Evolutionary conservation across 1,284 basidiomycete genomes (phyloP).

Genomic region (Singerocomus rubriflavus): DNA sequence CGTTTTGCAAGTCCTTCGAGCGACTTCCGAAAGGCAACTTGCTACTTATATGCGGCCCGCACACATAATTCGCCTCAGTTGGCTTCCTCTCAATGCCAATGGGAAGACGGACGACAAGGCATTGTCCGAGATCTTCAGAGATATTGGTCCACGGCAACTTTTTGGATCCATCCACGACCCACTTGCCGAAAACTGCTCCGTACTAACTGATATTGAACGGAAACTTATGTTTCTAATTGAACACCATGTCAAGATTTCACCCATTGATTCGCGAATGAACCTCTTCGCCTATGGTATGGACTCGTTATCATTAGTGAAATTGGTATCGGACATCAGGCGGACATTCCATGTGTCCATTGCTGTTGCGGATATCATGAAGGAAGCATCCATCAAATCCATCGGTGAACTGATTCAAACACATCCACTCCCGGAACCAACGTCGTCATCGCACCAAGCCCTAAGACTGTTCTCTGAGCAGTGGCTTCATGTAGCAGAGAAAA

Average conservation of each 20-base stretch:
- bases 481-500: conserved; percentile 27
- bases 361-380: conserved; percentile 43
- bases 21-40: conserved; percentile 40
- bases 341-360: conserved; percentile 31
- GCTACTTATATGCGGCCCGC: conserved; percentile 53
- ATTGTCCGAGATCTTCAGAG: conserved; percentile 38
- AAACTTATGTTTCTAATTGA: conserved; percentile 16
- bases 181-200: neutral
- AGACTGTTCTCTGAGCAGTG: conserved; percentile 31
- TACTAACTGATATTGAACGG: conserved; percentile 1
- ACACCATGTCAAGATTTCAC: conserved; percentile 8
- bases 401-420: conserved; percentile 23
- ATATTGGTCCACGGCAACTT: conserved; percentile 32
- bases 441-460: conserved; percentile 13
- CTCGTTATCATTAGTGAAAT: conserved; percentile 40
- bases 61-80: conserved; percentile 46
- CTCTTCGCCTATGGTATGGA: conserved; percentile 48
- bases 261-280: conserved; percentile 26
- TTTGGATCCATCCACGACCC: conserved; percentile 4
- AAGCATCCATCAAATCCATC: conserved; percentile 36
- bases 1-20: conserved; percentile 36
- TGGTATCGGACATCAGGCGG: conserved; percentile 38
- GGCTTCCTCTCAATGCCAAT: conserved; percentile 47
- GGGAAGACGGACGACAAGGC: conserved; percentile 48
- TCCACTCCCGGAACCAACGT: neutral